Evolutionary conservation across 1,139 yeast genomes (phyloP), one percentile per base, ranked within the genome.

Genomic region (Debaryomyces subglobosus): DNA sequence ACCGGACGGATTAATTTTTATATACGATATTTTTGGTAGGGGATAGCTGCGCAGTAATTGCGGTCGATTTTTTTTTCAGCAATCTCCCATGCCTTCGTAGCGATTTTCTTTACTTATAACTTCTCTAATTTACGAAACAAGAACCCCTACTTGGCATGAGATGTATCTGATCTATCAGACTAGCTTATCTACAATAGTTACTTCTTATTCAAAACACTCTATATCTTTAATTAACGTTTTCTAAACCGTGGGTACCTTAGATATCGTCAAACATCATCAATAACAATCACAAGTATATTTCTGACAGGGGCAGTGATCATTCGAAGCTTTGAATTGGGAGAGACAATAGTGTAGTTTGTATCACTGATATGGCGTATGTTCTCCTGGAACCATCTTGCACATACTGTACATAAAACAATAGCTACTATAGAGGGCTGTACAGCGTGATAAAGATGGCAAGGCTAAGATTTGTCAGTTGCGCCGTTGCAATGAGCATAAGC

Each of bases 31-130:
- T 27, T 39, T 39, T 16, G 13, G n/a, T 32, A 18, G 20, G 43
- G 35, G 34, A 40, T 40, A 18, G 9, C 43, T 40, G 43, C 43
- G 43, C 43, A 40, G 35, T 40, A 21, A 30, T 40, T 40, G 43
- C 36, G 38, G 24, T 20, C 8, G 15, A 9, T 29, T 16, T 40
- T 39, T 37, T 40, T 40, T 40, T 39, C 43, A n/a, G 40, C 40
- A 38, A 38, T 20, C 34, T 4, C 12, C 10, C 21, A 16, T 9
- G 10, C 16, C 21, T 35, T 16, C 38, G 38, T 9, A 35, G 15
- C 24, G 21, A 15, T 35, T 35, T 35, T 16, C 8, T 33, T 4
- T 16, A 16, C 38, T 5, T 21, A 12, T 18, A 20, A 6, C 3
- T 20, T 6, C 6, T 20, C 5, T 7, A 5, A 15, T 20, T 35